Base-by-base conservation (phyloP, 2,329 filamentous ascomycete species). In the Bimuria novae-zelandiae region DNA sequence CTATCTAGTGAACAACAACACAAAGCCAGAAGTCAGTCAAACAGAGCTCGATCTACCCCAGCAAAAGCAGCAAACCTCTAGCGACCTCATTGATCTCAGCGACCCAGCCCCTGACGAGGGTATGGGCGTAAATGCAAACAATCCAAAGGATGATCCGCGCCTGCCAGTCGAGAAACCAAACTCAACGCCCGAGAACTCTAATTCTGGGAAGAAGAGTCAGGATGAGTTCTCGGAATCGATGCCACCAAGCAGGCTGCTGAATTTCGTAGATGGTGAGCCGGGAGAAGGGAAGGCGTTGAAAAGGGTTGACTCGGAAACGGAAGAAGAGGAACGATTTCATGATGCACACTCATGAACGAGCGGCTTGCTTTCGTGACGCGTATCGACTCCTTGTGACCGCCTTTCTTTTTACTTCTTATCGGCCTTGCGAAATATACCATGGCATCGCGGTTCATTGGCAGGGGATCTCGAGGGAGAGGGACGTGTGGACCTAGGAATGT, bases 61-160 rank as follows among this genome's bases (percentile, higher is more conserved):
- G n/a, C 54, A 49, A 43, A 50, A 58, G n/a, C 49, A 52, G 60
- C 60, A 64, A 23, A 62, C 59, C 8, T 61, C 65, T 19, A 71
- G 70, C 27, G 76, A 84, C 57, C 74, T 88, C 42, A 85, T 88
- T 56, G 80, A 88, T 60, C 81, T 86, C 62, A 81, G 80, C 7
- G 78, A 81, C 51, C 72, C 76, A 49, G 74, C 79, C 16, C 53
- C 60, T 46, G 52, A 51, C 25, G 37, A 42, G 27, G 32, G 51
- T 30, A 12, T 29, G n/a, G 29, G 52, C 19, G 36, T 29, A 14
- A 40, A 21, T 36, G 23, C 36, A 12, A 43, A 22, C 41, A 42
- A 55, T 11, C 33, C 49, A 14, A 25, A 53, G 14, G 42, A 45
- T 22, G 48, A 42, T 21, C 54, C 54, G 4, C 32, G 54, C 45